Evolutionary conservation across 768 basidiomycete species (phyloP).

Genomic region (Tremella fuciformis): DNA sequence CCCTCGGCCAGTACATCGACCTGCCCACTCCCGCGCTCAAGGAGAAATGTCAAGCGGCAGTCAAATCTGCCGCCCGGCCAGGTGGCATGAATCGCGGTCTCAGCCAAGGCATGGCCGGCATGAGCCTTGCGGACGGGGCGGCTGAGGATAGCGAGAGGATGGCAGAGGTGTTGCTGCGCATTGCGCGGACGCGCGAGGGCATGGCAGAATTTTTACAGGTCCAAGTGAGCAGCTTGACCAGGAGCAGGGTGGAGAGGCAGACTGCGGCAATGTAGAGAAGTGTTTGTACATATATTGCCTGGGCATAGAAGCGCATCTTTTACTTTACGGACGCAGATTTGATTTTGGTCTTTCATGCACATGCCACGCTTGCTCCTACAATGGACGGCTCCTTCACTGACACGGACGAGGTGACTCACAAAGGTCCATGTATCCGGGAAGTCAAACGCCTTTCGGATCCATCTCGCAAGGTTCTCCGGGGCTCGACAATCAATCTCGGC

Average conservation of each 20-base stretch:
- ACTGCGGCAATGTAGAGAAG: not conserved
- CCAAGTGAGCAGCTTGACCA: not conserved
- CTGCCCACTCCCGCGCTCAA: conserved; percentile 42
- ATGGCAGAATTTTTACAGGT: conserved; percentile 1
- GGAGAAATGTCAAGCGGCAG: conserved; percentile 42
- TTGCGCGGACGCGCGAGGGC: conserved; percentile 42
- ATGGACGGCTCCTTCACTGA: too few species aligned
- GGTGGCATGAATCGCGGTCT: conserved; percentile 5
- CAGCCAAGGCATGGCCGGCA: conserved; percentile 6
- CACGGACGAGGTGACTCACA: too few species aligned
- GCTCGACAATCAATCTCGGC: too few species aligned
- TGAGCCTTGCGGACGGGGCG: conserved; percentile 5
- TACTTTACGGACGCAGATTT: too few species aligned
- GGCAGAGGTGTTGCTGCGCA: conserved; percentile 49
- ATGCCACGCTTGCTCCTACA: too few species aligned
- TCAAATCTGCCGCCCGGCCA: conserved; percentile 34
- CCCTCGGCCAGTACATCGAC: conserved; percentile 50
- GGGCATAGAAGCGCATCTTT: too few species aligned
- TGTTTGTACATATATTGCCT: too few species aligned
- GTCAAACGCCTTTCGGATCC: too few species aligned
- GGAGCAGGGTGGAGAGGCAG: conserved; percentile 6
- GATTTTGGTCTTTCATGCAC: not conserved
- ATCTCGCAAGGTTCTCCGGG: too few species aligned
- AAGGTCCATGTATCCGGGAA: too few species aligned
- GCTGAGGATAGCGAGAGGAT: conserved; percentile 28